phyloP scores from a whole-genome alignment of 2,329 filamentous ascomycete genomes.

The Neopestalotiopsis sp. region DNA sequence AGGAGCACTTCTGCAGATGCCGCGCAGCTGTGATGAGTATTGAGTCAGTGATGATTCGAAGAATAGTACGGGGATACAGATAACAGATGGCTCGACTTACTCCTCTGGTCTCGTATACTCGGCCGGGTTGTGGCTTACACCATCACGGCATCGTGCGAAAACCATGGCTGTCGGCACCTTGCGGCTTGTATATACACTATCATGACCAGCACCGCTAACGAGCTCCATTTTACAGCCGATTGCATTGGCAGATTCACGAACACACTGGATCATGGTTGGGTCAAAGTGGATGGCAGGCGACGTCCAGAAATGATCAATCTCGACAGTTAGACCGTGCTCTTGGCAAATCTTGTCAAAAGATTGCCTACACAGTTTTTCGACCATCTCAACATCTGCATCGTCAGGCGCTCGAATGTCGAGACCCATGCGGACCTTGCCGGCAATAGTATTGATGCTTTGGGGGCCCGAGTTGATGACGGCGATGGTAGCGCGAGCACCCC shows the following conservation, averaged over 20 bases:
- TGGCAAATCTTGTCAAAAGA: neutral
- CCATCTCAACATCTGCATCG: neutral
- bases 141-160: constrained; percentile 68
- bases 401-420: neutral
- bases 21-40: too few species aligned
- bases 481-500: neutral
- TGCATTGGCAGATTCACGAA: neutral
- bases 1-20: too few species aligned
- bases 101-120: constrained; percentile 66
- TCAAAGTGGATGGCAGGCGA: neutral
- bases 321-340: neutral
- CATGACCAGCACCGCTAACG: constrained; percentile 44
- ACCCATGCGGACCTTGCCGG: neutral
- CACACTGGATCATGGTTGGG: neutral
- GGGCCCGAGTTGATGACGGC: neutral
- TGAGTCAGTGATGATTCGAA: too few species aligned
- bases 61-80: too few species aligned
- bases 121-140: constrained; percentile 66
- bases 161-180: constrained; percentile 70
- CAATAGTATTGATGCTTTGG: neutral
- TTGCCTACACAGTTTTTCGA: neutral
- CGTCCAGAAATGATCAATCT: neutral
- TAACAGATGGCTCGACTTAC: too few species aligned
- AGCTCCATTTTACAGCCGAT: neutral
- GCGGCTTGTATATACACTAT: constrained; percentile 63